These are phyloP conservation scores for Candida loeiensis DNA, from an alignment of 805 yeast species.

Conservation along the genomic window DNA sequence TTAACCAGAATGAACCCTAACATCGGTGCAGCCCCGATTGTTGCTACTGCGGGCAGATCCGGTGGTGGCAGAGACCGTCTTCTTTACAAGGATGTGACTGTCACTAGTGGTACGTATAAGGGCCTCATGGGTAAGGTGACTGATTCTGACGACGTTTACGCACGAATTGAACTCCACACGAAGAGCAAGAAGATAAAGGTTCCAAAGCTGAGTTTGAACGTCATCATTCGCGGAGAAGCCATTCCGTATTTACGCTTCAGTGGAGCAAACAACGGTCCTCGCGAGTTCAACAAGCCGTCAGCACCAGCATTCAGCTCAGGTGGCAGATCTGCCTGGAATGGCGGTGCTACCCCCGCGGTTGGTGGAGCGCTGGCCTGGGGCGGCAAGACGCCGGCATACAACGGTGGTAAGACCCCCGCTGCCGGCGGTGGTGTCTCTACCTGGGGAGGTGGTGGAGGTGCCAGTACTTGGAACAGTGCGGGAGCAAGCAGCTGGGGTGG, in stretches of 20 bases:
- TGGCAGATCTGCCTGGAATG: constrained; percentile 56
- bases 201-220: constrained; percentile 72
- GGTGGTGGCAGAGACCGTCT: constrained; percentile 77
- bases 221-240: constrained; percentile 63
- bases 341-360: constrained; percentile 26
- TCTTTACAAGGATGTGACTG: constrained; percentile 78
- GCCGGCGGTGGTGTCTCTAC: constrained; percentile 35
- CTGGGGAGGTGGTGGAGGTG: constrained; percentile 40
- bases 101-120: constrained; percentile 88
- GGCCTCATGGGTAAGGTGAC: constrained; percentile 91
- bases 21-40: constrained; percentile 37
- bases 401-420: constrained; percentile 21
- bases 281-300: constrained; percentile 14
- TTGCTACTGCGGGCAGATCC: constrained; percentile 46
- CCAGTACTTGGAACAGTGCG: constrained; percentile 15
- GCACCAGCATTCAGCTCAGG: constrained; percentile 38
- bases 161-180: constrained; percentile 91
- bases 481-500: constrained; percentile 17
- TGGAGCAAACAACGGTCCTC: constrained; percentile 35
- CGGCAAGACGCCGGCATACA: constrained; percentile 16
- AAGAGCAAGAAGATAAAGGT: constrained; percentile 85
- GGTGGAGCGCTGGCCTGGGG: constrained; percentile 31
- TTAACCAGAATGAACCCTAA: constrained; percentile 85
- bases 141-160: constrained; percentile 88
- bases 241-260: constrained; percentile 78